Evolutionary conservation across 768 basidiomycete species (phyloP).

Genomic region (Russula earlei): DNA sequence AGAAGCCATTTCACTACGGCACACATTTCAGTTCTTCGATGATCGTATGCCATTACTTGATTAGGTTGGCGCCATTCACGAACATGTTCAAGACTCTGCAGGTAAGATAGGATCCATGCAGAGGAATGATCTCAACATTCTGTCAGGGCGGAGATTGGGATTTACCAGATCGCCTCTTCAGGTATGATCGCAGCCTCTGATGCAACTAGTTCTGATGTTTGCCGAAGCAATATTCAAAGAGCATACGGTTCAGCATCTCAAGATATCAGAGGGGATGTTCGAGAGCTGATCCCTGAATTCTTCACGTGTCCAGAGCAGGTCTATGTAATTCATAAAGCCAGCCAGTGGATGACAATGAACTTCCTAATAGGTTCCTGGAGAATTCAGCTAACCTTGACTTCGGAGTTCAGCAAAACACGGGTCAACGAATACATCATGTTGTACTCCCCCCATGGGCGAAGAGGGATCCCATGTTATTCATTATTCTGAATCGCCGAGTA

Average conservation of each 20-base stretch:
- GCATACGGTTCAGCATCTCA: constrained; percentile 78
- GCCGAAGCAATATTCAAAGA: constrained; percentile 57
- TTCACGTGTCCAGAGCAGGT: constrained; percentile 73
- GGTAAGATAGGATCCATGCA: constrained; percentile 26
- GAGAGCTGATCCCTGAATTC: constrained; percentile 89
- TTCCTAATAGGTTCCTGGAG: constrained; percentile 57
- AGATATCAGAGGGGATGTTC: constrained; percentile 84
- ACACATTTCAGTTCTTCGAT: constrained; percentile 96
- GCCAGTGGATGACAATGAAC: background rate
- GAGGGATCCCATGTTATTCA: constrained; percentile 73
- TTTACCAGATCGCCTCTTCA: constrained; percentile 78
- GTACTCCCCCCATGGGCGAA: constrained; percentile 88
- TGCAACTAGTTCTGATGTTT: constrained; percentile 7
- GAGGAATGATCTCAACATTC: background rate
- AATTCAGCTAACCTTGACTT: constrained; percentile 76
- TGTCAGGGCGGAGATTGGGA: constrained; percentile 89
- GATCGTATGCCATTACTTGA: constrained; percentile 93
- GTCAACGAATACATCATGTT: constrained; percentile 79
- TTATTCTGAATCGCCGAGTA: constrained; percentile 56
- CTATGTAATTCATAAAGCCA: background rate
- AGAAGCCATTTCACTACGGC: constrained; percentile 86
- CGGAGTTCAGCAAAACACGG: constrained; percentile 59
- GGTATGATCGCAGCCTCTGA: constrained; percentile 28
- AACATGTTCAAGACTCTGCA: constrained; percentile 90
- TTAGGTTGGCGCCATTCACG: constrained; percentile 83